Evolutionary conservation across 202 grass and related monocot species (phyloP).

Genomic region (Digitaria exilis): DNA sequence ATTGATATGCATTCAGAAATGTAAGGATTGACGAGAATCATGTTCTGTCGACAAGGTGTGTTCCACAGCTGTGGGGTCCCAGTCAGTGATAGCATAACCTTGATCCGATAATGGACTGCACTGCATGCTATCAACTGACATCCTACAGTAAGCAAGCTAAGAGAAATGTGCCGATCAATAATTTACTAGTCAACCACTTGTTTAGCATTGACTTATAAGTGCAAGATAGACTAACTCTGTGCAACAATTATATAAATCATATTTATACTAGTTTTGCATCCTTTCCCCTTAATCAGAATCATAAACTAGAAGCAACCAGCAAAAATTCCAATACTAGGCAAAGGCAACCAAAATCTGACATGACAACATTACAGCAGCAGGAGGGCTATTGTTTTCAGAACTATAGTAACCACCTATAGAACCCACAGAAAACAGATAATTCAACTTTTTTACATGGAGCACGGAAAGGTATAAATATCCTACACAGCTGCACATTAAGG

Average conservation of each 20-base stretch:
- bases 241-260: background rate
- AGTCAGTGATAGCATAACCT: constrained; percentile 16
- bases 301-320: background rate
- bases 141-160: background rate
- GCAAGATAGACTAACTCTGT: background rate
- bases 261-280: background rate
- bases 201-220: background rate
- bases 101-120: background rate
- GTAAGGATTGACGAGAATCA: background rate
- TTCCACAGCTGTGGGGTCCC: background rate
- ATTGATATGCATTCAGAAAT: constrained; percentile 2
- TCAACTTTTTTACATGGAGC: background rate
- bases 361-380: background rate
- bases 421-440: background rate
- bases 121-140: constrained; percentile 6
- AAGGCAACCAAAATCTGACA: background rate
- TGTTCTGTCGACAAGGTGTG: constrained; percentile 11
- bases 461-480: background rate
- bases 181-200: background rate
- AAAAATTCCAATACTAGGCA: background rate
- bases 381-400: background rate
- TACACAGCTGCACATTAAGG: background rate
- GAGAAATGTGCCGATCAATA: background rate
- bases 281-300: background rate
- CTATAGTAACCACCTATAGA: background rate